These are phyloP conservation scores for Stephania japonica DNA, from an alignment of 164 flowering plant genomes.

Conservation along the genomic window DNA sequence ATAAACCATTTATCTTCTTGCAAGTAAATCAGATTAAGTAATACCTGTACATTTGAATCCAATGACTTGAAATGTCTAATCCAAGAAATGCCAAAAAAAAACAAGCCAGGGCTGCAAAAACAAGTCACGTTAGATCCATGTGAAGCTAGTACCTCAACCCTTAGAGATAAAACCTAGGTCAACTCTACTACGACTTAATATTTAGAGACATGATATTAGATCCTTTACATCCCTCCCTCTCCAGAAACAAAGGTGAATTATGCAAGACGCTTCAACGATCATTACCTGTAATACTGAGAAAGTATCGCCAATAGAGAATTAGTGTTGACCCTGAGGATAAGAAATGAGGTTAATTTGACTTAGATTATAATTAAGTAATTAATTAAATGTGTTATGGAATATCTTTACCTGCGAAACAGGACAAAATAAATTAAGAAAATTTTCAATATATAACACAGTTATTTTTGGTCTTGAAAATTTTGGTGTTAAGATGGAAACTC, in stretches of 20 bases:
- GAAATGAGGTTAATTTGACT: not conserved
- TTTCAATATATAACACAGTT: too few species aligned
- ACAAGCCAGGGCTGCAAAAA: constrained; percentile 63
- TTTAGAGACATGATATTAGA: too few species aligned
- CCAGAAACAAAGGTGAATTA: not conserved
- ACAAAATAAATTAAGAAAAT: not conserved
- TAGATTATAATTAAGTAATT: not conserved
- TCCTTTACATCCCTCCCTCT: too few species aligned
- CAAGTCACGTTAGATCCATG: not conserved
- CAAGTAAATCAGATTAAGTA: not conserved
- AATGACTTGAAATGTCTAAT: constrained; percentile 87
- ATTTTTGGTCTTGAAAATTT: too few species aligned
- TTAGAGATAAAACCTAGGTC: too few species aligned
- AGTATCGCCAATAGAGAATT: constrained; percentile 85
- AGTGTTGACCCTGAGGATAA: constrained; percentile 78
- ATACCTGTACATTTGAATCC: constrained; percentile 99
- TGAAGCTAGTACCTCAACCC: not conserved
- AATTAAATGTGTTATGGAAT: not conserved
- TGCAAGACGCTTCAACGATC: constrained; percentile 10
- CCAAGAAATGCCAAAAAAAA: constrained; percentile 78
- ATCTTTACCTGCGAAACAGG: not conserved
- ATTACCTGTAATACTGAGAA: constrained; percentile 73
- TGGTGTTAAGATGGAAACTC: too few species aligned
- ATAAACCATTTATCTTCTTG: not conserved
- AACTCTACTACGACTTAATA: too few species aligned